phyloP scores from a whole-genome alignment of 176 grass and related monocot species.

The Canna indica region DNA sequence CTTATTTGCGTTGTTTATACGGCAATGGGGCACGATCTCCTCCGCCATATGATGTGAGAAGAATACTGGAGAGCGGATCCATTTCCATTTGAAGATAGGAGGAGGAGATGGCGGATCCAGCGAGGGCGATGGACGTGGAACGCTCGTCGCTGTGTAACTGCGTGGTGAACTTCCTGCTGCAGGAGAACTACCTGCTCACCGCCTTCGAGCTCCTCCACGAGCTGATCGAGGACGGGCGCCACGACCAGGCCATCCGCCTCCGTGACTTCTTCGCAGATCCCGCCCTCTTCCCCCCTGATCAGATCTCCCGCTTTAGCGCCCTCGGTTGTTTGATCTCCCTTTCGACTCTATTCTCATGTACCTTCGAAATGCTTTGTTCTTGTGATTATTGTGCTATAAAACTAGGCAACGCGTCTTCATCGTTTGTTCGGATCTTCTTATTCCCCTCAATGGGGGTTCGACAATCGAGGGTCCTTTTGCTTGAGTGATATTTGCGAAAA shows the following conservation, averaged over 20 bases:
- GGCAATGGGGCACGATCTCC: not conserved
- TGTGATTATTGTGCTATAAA: not conserved
- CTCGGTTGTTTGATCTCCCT: constrained; percentile 30
- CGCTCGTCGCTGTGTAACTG: constrained; percentile 90
- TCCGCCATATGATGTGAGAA: not conserved
- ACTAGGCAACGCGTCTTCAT: too few relatives aligned
- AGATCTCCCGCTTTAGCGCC: constrained; percentile 37
- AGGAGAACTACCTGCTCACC: constrained; percentile 85
- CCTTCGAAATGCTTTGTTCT: not conserved
- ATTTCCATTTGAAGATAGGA: not conserved
- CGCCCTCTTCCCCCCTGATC: constrained; percentile 56
- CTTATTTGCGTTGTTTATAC: not conserved
- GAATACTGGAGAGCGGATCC: not conserved
- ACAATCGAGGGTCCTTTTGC: not conserved
- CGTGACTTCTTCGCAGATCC: constrained; percentile 70
- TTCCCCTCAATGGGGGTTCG: not conserved
- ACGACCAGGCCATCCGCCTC: constrained; percentile 80
- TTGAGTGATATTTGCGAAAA: not conserved
- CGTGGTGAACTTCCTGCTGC: constrained; percentile 89
- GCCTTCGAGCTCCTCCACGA: constrained; percentile 95
- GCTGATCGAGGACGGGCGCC: constrained; percentile 75
- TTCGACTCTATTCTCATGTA: not conserved
- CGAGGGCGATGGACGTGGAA: constrained; percentile 38
- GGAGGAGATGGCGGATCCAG: constrained; percentile 12
- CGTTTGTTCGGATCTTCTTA: not conserved